Base-by-base conservation (phyloP, 805 yeast genomes). In the Lachancea dasiensis region DNA sequence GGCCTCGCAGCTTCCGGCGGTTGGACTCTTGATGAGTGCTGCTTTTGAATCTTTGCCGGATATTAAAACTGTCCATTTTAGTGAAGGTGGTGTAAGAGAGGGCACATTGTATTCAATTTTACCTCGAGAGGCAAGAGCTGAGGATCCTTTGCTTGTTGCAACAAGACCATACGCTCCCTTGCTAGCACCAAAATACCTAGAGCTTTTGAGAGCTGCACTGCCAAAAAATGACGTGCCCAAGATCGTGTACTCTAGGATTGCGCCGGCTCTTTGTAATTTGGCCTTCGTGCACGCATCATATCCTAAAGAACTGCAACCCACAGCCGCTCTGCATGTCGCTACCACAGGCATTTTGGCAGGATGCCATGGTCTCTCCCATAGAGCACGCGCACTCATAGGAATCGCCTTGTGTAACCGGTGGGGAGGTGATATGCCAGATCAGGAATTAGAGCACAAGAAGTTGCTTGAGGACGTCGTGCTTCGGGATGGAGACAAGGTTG, bases 21-120 rank as follows among this genome's bases (percentile, higher is more conserved):
- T 80, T 27, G 80, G 83, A 1, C 51, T 80, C 13, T 56, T 81
- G 11, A 64, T 79, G 43, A 68, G 77, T 23, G 84, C 83, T 0
- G 77, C 81, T 0, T 70, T 77, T 49, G 78, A 75, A 42, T 70
- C 78, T 0, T 58, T 80, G 24, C 86, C 86, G 13, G 64, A 63
- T 24, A 67, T 81, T 28, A 74, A 74, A 47, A 72, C 80, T 2
- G 70, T 82, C 19, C 76, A 79, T 48, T 82, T 82, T 55, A 71
- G 79, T 40, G 86, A 81, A 55, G 87, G 86, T 46, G 87, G 87
- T 41, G 80, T 81, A 16, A 67, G 90, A 48, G 90, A 82, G 60
- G 90, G 90, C 43, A 77, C 79, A 1, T 51, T 83, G 25, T 82
- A 75, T 52, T 75, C 82, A 5, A 70, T 72, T 50, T 62, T 82